These are phyloP conservation scores for Sanguinoderma infundibulare DNA, from an alignment of 1,284 basidiomycete genomes.

Conservation along the genomic window DNA sequence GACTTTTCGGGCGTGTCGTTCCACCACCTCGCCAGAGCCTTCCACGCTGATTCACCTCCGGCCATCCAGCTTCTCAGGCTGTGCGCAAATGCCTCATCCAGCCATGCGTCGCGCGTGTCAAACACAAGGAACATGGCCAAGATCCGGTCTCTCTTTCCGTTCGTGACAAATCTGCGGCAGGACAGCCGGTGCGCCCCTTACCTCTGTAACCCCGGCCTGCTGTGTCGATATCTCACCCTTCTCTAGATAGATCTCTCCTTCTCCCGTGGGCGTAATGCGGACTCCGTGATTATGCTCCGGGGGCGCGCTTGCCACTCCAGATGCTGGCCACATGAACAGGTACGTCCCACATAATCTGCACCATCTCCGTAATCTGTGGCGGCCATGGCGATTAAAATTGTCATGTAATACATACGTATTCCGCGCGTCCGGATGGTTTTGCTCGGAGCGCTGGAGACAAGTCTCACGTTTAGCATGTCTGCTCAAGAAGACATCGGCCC, in stretches of 20 bases:
- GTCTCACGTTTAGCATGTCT: not conserved
- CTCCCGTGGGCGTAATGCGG: not conserved
- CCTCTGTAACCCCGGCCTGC: not conserved
- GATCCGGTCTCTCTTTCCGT: constrained; percentile 14
- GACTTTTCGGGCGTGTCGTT: constrained; percentile 5
- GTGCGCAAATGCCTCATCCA: not conserved
- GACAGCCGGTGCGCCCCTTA: constrained; percentile 2
- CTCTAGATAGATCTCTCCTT: not conserved
- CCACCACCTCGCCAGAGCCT: constrained; percentile 3
- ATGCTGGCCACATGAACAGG: not conserved
- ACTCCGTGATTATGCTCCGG: not conserved
- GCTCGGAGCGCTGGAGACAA: not conserved
- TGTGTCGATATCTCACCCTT: not conserved
- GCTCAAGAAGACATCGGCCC: not conserved
- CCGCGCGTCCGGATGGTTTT: not conserved
- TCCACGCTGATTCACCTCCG: constrained; percentile 4
- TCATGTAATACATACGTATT: not conserved
- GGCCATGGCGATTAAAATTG: not conserved
- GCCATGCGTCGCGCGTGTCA: constrained; percentile 9
- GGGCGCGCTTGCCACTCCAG: not conserved
- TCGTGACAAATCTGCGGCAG: constrained; percentile 6
- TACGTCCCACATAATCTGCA: not conserved
- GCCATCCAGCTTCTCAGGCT: constrained; percentile 7
- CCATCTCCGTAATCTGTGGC: not conserved
- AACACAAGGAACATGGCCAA: constrained; percentile 6